phyloP scores from a whole-genome alignment of 768 basidiomycete species.

The Russula sp. region DNA sequence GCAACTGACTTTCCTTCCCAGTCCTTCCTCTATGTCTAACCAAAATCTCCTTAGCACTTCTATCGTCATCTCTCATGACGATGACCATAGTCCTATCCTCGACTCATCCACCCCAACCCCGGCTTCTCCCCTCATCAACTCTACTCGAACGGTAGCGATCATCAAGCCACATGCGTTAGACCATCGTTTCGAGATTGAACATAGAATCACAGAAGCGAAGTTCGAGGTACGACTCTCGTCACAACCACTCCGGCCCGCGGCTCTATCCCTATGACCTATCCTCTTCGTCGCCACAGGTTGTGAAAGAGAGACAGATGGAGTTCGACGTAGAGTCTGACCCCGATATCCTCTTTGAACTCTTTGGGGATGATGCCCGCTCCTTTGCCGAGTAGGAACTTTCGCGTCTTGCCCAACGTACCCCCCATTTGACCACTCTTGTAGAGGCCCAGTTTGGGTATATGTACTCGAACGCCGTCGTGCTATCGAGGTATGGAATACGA shows the following conservation, averaged over 20 bases:
- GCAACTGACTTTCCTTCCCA: conserved; percentile 14
- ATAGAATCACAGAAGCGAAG: conserved; percentile 68
- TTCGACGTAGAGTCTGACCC: conserved; percentile 81
- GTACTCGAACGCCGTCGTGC: conserved; percentile 79
- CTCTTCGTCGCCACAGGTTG: conserved; percentile 45
- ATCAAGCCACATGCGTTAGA: conserved; percentile 75
- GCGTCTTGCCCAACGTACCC: background rate
- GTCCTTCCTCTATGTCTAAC: conserved; percentile 9
- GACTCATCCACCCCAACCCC: conserved; percentile 10
- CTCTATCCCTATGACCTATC: conserved; percentile 13
- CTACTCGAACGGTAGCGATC: conserved; percentile 70
- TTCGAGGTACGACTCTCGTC: conserved; percentile 62
- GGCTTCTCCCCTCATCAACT: background rate
- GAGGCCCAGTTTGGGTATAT: conserved; percentile 89
- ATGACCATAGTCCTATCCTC: background rate
- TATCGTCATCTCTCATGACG: background rate
- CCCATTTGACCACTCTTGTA: conserved; percentile 27
- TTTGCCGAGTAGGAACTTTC: conserved; percentile 61
- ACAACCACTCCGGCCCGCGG: background rate
- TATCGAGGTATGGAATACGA: conserved; percentile 70
- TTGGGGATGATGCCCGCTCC: conserved; percentile 68
- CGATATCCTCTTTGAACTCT: conserved; percentile 71
- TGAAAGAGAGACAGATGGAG: conserved; percentile 86
- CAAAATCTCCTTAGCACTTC: background rate
- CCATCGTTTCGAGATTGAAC: conserved; percentile 76